Conservation (phyloP, 371 early-diverging fungal species). For the Rhizopus sp. region DNA sequence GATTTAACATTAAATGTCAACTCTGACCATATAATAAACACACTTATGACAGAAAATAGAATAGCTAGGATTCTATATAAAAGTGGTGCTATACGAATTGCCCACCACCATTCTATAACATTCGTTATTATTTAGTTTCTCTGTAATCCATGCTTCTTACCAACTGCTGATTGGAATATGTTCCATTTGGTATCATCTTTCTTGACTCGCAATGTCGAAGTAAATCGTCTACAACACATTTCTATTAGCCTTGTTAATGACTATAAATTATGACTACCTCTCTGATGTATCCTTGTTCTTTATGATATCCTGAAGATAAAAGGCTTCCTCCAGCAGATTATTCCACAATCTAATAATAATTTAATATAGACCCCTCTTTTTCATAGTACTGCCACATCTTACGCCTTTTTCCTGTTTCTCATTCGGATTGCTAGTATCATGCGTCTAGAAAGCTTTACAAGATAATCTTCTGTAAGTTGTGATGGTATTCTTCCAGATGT, state of each 20-base stretch:
- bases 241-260: background rate
- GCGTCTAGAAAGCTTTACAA: constrained; percentile 50
- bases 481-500: constrained; percentile 39
- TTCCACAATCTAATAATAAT: constrained; percentile 58
- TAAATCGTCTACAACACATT: constrained; percentile 6
- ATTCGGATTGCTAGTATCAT: constrained; percentile 65
- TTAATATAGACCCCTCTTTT: background rate
- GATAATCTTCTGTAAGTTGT: constrained; percentile 57
- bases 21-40: constrained; percentile 90
- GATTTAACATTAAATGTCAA: constrained; percentile 73
- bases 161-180: background rate
- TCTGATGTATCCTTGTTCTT: constrained; percentile 61
- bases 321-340: constrained; percentile 64
- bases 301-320: constrained; percentile 74
- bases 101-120: constrained; percentile 81
- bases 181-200: constrained; percentile 11
- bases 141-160: constrained; percentile 4
- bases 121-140: background rate
- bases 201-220: constrained; percentile 16
- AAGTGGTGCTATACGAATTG: constrained; percentile 69
- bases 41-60: constrained; percentile 62
- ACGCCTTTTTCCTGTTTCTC: constrained; percentile 68
- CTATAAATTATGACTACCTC: constrained; percentile 35
- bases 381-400: constrained; percentile 21
- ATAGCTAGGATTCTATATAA: constrained; percentile 60